These are phyloP conservation scores for Pichia gijzeniarum DNA, from an alignment of 805 yeast species.

Conservation along the genomic window DNA sequence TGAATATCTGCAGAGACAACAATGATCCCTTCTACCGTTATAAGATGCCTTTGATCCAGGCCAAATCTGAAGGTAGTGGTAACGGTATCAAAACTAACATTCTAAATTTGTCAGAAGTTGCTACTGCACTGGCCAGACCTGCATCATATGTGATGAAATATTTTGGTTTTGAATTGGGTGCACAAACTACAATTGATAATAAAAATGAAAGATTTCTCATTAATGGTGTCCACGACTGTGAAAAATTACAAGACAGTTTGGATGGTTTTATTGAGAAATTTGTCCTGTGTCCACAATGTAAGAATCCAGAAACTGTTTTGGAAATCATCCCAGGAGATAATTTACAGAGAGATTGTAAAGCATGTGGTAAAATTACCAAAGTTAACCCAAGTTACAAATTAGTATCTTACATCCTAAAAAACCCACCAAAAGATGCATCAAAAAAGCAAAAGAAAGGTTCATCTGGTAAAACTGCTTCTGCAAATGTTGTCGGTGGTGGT, in stretches of 20 bases:
- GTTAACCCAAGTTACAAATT: conserved; percentile 84
- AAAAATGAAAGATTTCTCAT: conserved; percentile 81
- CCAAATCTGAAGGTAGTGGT: conserved; percentile 98
- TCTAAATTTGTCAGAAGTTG: conserved; percentile 84
- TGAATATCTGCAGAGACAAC: conserved; percentile 95
- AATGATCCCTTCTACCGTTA: conserved; percentile 98
- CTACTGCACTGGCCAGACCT: conserved; percentile 91
- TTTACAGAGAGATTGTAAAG: conserved; percentile 90
- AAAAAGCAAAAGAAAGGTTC: conserved; percentile 55
- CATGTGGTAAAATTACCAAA: conserved; percentile 87
- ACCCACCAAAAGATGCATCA: conserved; percentile 61
- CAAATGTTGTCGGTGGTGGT: conserved; percentile 86
- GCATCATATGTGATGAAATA: conserved; percentile 86
- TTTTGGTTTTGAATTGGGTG: conserved; percentile 96
- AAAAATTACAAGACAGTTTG: conserved; percentile 84
- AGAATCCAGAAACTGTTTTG: conserved; percentile 96
- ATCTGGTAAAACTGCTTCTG: conserved; percentile 56
- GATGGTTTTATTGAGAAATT: conserved; percentile 93
- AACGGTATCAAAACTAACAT: conserved; percentile 98
- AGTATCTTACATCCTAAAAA: conserved; percentile 80
- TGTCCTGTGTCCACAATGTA: conserved; percentile 90
- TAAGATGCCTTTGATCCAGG: conserved; percentile 97
- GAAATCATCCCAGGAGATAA: conserved; percentile 67
- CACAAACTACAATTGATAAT: conserved; percentile 81
- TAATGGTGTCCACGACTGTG: conserved; percentile 90